Base-by-base conservation (phyloP, 2,329 filamentous ascomycete genomes). In the Aspergillus ustus region DNA sequence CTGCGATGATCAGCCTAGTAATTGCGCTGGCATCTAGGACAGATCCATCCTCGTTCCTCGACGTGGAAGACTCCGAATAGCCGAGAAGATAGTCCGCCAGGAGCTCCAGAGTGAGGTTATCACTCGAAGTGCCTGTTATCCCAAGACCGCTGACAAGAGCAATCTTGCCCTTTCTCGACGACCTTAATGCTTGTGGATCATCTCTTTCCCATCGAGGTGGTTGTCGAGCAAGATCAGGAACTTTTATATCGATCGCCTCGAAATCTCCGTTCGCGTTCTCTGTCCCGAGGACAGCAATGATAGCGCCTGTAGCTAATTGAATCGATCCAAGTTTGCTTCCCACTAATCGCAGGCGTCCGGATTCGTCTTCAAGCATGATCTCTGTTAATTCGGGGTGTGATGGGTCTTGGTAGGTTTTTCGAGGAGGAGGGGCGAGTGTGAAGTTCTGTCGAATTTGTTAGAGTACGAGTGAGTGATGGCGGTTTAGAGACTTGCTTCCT, bases 351-450 rank as follows among this genome's bases (percentile, higher is more conserved):
- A 99, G 83, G 25, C 96, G 89, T 51, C 95, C 95, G 0, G 93
- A 97, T 77, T 98, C 94, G 75, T 99, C 95, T 77, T 99, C 95
- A 44, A 99, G 82, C 88, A 96, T 96, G 67, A 92, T 86, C 63
- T 87, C 80, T 52, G 92, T 87, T 22, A 66, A 63, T 11, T 71
- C 70, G 19, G 75, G 76, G 50, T 78, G 68, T 13, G 74, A 73
- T 25, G 76, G 72, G 55, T 89, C 84, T 66, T 88, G 85, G 78
- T 97, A 97, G 68, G 92, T 95, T 66, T 89, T 84, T 62, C 89
- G 85, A 7, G 88, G 85, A 15, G 91, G 87, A 8, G 93, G 93
- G 1, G 91, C 92, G 0, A 91, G 89, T 62, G 96, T 92, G 89
- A 92, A 97, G 73, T 93, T 91, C 90, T 96, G 59, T 43, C 13